Percentiles rank a stretch among this genome's conserved stretches.
Evolutionary conservation across 306 rosid genomes (phyloP).

Genomic region (Luffa aegyptiaca): DNA sequence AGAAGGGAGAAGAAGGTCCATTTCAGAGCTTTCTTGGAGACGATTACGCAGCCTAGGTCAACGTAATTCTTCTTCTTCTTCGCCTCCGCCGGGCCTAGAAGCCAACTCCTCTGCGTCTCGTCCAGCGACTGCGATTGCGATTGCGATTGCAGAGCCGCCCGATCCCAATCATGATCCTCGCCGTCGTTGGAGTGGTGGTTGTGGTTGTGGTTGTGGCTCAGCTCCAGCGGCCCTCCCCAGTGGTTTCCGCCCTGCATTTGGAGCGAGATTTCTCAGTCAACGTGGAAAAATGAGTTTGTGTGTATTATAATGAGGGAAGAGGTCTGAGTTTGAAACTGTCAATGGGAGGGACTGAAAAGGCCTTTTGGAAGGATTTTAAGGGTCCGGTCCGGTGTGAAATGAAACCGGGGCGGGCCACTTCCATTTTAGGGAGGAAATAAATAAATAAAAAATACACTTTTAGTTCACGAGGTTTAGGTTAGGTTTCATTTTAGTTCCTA

Average conservation of each 20-base stretch:
- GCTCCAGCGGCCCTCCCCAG: slow-evolving; percentile 56
- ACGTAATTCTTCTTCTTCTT: slow-evolving; percentile 39
- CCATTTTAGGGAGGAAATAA: too few relatives aligned
- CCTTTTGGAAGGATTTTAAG: not conserved
- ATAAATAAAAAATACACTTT: too few relatives aligned
- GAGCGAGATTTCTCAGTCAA: too few relatives aligned
- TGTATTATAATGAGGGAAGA: not conserved
- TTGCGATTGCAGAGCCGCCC: slow-evolving; percentile 23
- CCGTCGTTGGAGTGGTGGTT: not conserved
- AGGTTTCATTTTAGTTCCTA: too few relatives aligned
- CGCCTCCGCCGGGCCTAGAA: slow-evolving; percentile 17
- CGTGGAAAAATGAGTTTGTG: too few relatives aligned
- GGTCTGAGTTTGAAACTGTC: not conserved
- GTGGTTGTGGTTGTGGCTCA: not conserved
- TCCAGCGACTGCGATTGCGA: slow-evolving; percentile 8
- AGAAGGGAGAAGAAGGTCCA: slow-evolving; percentile 22
- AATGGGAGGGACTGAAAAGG: not conserved
- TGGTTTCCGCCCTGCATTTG: slow-evolving; percentile 39
- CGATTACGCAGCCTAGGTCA: slow-evolving; percentile 42
- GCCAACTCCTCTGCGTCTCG: slow-evolving; percentile 44
- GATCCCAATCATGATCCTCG: slow-evolving; percentile 25
- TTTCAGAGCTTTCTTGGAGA: slow-evolving; percentile 33
- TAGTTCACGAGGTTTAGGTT: too few relatives aligned
- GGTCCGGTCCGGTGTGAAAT: too few relatives aligned
- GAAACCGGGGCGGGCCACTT: too few relatives aligned